Evolutionary conservation across 106 monocot species (phyloP).

Genomic region (Dendrobium nobile): DNA sequence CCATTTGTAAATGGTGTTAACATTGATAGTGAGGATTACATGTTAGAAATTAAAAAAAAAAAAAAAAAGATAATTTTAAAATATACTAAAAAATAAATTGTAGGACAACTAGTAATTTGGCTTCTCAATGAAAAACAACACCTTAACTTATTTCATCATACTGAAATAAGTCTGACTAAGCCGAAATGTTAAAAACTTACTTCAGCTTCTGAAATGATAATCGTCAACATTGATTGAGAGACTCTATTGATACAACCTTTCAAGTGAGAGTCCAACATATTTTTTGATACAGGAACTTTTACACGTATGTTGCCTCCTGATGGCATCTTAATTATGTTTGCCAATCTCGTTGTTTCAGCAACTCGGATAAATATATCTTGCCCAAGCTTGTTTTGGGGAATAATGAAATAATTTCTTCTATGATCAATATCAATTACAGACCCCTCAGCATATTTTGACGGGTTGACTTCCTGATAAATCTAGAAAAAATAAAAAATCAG

Average conservation of each 20-base stretch:
- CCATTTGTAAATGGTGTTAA: neutral
- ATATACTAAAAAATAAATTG: neutral
- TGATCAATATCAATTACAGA: constrained; percentile 58
- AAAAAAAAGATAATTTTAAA: neutral
- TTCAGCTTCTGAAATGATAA: constrained; percentile 78
- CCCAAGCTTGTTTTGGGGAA: constrained; percentile 89
- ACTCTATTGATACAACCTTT: constrained; percentile 29
- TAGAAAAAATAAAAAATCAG: constrained; percentile 8
- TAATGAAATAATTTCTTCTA: constrained; percentile 63
- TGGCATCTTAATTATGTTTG: constrained; percentile 67
- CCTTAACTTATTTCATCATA: neutral
- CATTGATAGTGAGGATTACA: neutral
- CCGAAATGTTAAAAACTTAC: constrained; percentile 19
- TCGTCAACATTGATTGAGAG: constrained; percentile 52
- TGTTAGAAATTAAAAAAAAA: neutral
- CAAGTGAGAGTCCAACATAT: constrained; percentile 68
- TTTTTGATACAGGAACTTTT: constrained; percentile 73
- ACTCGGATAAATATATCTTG: constrained; percentile 75
- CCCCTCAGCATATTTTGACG: constrained; percentile 31
- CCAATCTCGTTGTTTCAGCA: constrained; percentile 37
- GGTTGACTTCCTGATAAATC: constrained; percentile 41
- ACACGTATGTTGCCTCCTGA: constrained; percentile 75
- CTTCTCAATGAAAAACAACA: neutral
- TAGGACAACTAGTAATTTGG: neutral
- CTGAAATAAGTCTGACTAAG: neutral